phyloP scores from a whole-genome alignment of 2,329 filamentous ascomycete genomes.

The Sarocladium strictum region DNA sequence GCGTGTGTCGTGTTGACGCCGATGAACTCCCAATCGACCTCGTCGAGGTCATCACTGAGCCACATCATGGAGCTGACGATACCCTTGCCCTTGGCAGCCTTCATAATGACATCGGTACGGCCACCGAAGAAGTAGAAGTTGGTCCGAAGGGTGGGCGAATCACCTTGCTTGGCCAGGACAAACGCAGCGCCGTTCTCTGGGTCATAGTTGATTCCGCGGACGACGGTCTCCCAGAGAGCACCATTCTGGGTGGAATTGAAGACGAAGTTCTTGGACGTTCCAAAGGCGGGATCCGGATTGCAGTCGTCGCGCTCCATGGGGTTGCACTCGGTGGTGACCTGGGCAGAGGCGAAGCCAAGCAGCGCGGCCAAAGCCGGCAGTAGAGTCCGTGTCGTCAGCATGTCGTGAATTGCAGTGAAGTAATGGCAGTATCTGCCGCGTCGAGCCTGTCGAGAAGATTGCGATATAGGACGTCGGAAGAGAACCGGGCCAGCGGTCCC shows the following conservation, averaged over 20 bases:
- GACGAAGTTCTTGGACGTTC: constrained; percentile 53
- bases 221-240: constrained; percentile 63
- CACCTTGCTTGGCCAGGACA: constrained; percentile 61
- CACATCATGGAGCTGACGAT: constrained; percentile 80
- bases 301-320: constrained; percentile 64
- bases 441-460: not conserved
- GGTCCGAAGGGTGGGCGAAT: constrained; percentile 73
- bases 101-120: constrained; percentile 70
- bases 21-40: constrained; percentile 83
- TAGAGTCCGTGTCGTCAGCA: constrained; percentile 19
- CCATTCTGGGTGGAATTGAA: constrained; percentile 57
- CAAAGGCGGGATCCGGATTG: constrained; percentile 64
- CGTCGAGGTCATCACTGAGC: constrained; percentile 77
- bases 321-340: constrained; percentile 74
- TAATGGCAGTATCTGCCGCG: not conserved
- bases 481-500: constrained; percentile 5
- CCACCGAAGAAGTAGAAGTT: constrained; percentile 86
- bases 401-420: constrained; percentile 14
- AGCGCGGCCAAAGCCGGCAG: constrained; percentile 29
- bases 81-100: constrained; percentile 67
- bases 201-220: constrained; percentile 58
- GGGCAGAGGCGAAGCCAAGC: constrained; percentile 50
- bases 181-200: constrained; percentile 62
- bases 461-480: not conserved
- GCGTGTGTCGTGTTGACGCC: constrained; percentile 58